A percentile compares a stretch with the other conserved stretches of the same genome.
These are phyloP conservation scores for Crithidia sp. DNA, from an alignment of 208 protist genomes.

Conservation along the genomic window DNA sequence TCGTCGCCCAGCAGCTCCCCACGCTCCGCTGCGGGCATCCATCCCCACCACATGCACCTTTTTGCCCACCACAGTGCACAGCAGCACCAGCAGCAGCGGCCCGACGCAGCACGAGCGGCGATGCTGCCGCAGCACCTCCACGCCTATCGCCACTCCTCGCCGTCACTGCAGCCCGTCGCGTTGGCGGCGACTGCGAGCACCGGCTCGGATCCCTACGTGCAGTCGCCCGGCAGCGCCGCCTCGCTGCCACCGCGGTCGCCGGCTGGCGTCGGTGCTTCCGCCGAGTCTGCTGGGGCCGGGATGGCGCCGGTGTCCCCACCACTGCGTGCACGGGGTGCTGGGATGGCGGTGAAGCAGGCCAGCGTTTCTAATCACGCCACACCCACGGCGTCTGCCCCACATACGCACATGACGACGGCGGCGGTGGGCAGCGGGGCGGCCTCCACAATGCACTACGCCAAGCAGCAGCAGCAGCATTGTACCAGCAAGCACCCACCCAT, in stretches of 20 bases:
- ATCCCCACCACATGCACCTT: constrained; percentile 23
- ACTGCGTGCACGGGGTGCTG: constrained; percentile 6
- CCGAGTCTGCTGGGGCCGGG: background rate
- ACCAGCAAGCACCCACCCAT: background rate
- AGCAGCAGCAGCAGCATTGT: background rate
- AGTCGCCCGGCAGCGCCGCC: constrained; percentile 10
- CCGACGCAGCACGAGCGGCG: constrained; percentile 10
- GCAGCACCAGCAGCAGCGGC: constrained; percentile 7
- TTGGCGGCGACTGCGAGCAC: background rate
- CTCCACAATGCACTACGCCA: constrained; percentile 19
- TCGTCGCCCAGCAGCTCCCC: constrained; percentile 5
- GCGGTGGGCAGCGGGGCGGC: constrained; percentile 18
- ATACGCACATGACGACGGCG: background rate
- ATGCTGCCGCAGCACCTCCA: constrained; percentile 22
- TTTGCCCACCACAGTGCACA: constrained; percentile 20
- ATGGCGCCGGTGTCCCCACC: background rate
- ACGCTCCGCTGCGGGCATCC: constrained; percentile 8
- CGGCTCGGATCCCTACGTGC: constrained; percentile 4
- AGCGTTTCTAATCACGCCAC: background rate
- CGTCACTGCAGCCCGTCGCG: constrained; percentile 14
- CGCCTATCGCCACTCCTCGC: constrained; percentile 24
- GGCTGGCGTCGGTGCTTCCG: background rate
- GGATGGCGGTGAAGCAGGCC: background rate
- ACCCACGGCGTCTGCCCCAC: background rate
- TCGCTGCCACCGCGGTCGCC: constrained; percentile 11